Evolutionary conservation across 306 rosid genomes (phyloP), one percentile per base, ranked within the genome.

Genomic region (Castanea mollissima): DNA sequence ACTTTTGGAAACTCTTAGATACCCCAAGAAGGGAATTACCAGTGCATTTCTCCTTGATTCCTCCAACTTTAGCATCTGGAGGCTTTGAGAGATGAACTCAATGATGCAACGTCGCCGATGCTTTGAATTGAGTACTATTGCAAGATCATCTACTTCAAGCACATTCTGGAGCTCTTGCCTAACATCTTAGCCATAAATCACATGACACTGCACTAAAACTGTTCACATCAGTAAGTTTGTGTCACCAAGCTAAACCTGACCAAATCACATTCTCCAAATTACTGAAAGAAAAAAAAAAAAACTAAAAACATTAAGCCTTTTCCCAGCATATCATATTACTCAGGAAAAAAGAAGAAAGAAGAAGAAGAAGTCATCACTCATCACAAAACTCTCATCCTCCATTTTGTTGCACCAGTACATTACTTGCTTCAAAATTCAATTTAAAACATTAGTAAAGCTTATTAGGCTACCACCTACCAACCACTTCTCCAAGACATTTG

Each of bases 101-200:
- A 94, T 88, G 57, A 92, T 38, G 76, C 98, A 90, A 74, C 85
- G 87, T 23, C 97, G 98, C 6, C 86, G 92, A 83, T 94, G 97
- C 13, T 89, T 77, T 6, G 98, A 89, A 69, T 80, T 89, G 64
- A 91, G 55, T 71, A 94, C 80, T 73, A 90, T 71, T 0, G 80
- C 83, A 27, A 92, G 80, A 84, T 94, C 98, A 73, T 89, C 98
- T 11, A 81, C 78, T 78, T 94, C 96, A 27, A 94, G 84, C 85
- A 92, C 10, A 80, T 86, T 76, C 65, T 89, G 86, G 77, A 94
- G 96, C 83, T 94, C 96, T 44, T 84, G 78, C 77, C 49, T 54
- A 55, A 86, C 27, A 86, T 94, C 93, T 29, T 96, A 88, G 63
- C 90, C 96, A 85, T 80, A 74, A 76, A 86, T 69, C 56, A 92